Evolutionary conservation across 1,284 basidiomycete species (phyloP), one percentile per base, ranked within the genome.

Genomic region (Calocybe gambosa): DNA sequence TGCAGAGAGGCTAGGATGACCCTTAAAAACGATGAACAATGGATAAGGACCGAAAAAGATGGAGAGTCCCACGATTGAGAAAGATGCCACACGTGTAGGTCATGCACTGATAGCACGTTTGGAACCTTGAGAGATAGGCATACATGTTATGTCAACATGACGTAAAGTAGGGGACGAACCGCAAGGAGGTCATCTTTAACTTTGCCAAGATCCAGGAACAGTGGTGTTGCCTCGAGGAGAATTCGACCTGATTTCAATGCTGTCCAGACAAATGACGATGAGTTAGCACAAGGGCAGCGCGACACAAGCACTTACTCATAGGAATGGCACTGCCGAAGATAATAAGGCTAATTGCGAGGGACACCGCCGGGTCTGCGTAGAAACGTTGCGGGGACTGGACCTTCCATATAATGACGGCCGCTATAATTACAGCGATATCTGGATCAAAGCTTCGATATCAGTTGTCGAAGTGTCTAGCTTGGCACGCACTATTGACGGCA

Each of bases 31-130:
- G 18, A 25, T 39, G 47, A 47, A 28, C 28, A 26, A 23, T 29
- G 50, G 13, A 38, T 31, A 50, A 21, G 20, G 38, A 36, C 16
- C 26, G 43, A 35, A 40, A 39, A 45, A 39, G 31, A 12, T 23
- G 28, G 12, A 42, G 21, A 23, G 9, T 60, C 70, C 49, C 55
- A 75, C 73, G 66, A 66, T 55, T 74, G 71, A 10, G 72, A 74
- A 12, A 75, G 60, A 50, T 74, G 70, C 72, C 72, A 75, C 15
- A 74, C 70, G 53, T 75, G 73, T 26, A 75, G 58, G 53, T 75
- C 72, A 51, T 74, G 73, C 6, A 75, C 62, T 3, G 71, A 68
- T 16, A 69, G 57, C 2, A 75, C 73, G 39, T 67, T 61, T 1
- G 70, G 70, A 45, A 69, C 53, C 70, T 71, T 42, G 20, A 16